Evolutionary conservation across 2,329 filamentous ascomycete species (phyloP).

Genomic region (Cladosporium oxysporum): DNA sequence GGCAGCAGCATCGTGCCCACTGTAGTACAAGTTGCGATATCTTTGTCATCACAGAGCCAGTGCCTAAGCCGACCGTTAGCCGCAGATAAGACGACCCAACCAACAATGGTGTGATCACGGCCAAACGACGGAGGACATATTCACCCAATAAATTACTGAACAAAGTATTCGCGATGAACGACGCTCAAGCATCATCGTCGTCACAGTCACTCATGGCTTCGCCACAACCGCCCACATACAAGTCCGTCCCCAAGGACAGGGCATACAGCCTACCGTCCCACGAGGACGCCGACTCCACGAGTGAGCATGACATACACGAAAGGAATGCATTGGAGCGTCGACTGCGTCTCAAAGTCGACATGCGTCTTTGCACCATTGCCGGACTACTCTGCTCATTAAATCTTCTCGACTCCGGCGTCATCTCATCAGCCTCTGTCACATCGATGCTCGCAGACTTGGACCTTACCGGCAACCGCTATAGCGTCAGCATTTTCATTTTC

Average conservation of each 20-base stretch:
- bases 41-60: neutral
- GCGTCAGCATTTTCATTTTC: slow-evolving; percentile 72
- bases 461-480: slow-evolving; percentile 66
- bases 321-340: slow-evolving; percentile 42
- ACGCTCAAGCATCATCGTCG: neutral
- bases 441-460: slow-evolving; percentile 66
- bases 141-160: slow-evolving; percentile 24
- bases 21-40: neutral
- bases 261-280: neutral
- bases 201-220: slow-evolving; percentile 14
- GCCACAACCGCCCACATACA: slow-evolving; percentile 13
- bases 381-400: slow-evolving; percentile 71
- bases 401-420: slow-evolving; percentile 69
- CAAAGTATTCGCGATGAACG: neutral
- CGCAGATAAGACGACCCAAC: neutral
- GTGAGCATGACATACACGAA: neutral
- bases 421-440: slow-evolving; percentile 69
- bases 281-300: neutral
- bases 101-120: neutral
- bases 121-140: neutral
- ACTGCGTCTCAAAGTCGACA: slow-evolving; percentile 64
- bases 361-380: slow-evolving; percentile 69
- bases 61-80: neutral
- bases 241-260: slow-evolving; percentile 9
- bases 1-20: neutral